phyloP scores from a whole-genome alignment of 2,329 filamentous ascomycete genomes.

The Sordariomycetes sp. region DNA sequence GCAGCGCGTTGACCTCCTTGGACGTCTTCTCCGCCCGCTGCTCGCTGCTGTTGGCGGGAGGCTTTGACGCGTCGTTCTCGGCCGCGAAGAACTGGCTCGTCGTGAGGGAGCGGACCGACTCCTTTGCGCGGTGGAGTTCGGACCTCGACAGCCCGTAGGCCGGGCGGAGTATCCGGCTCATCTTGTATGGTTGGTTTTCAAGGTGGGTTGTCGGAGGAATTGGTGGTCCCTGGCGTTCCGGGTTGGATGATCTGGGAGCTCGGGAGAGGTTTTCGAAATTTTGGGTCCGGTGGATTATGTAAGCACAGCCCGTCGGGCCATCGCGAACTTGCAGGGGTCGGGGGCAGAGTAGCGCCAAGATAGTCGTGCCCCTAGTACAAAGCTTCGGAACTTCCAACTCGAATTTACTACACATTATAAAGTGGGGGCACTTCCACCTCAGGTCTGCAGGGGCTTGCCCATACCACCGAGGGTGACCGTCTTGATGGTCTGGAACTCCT shows the following conservation, averaged over 20 bases:
- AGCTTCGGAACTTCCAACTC: not conserved
- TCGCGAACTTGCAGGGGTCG: not conserved
- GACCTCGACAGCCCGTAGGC: constrained; percentile 4
- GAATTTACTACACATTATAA: constrained; percentile 2
- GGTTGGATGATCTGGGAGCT: not conserved
- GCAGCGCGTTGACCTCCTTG: constrained; percentile 18
- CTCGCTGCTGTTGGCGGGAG: constrained; percentile 12
- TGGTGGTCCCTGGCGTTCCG: not conserved
- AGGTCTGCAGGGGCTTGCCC: constrained; percentile 38
- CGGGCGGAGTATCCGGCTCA: constrained; percentile 8
- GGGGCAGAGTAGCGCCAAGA: not conserved
- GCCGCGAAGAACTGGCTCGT: constrained; percentile 18
- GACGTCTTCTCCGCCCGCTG: constrained; percentile 19
- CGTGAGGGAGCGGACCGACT: constrained; percentile 15
- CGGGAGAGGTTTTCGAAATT: not conserved
- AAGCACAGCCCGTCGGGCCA: not conserved
- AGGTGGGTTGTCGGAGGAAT: not conserved
- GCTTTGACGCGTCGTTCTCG: constrained; percentile 12
- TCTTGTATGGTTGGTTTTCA: not conserved
- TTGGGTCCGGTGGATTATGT: not conserved
- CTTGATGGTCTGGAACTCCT: constrained; percentile 66
- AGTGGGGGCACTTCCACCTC: constrained; percentile 2
- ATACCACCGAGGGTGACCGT: constrained; percentile 42
- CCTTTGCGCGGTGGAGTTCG: constrained; percentile 2
- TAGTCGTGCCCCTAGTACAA: not conserved